Evolutionary conservation across 768 basidiomycete genomes (phyloP), one percentile per base, ranked within the genome.

Genomic region (Pleurotus tuber-regium): DNA sequence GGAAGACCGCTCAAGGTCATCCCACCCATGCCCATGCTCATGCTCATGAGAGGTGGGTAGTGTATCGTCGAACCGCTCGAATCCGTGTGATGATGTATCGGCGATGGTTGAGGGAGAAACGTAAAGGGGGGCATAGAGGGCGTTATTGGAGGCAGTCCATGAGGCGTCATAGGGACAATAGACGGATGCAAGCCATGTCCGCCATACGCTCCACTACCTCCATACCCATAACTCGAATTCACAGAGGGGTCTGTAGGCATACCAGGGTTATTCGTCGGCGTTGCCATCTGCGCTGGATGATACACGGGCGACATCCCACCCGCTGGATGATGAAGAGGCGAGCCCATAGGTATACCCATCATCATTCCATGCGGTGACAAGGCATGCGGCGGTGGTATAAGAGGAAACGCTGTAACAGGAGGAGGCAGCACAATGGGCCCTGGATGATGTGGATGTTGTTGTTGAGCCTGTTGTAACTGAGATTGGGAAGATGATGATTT

Each of bases 51-150:
- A 11, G n/a, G 46, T 1, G 46, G 29, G 46, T 36, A 48, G 23
- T 48, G 46, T 30, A 48, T 48, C 2, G n/a, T 21, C 19, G 46
- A 24, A 31, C 18, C 35, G 35, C 25, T n/a, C 11, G 42, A 4
- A 24, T 30, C 35, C 16, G 40, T 28, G 23, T 51, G 54, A 19
- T 57, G 54, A 10, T 35, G 51, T 9, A 43, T 48, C n/a, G 48
- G 62, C 8, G 59, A 59, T 33, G 56, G 54, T 26, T 80, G 81
- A 14, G 81, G 76, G 30, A 87, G 74, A 67, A 97, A 95, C 10
- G 84, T 86, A 70, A 97, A 98, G 4, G 92, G 84, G 1, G 96
- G 96, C 95, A 98, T 98, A 54, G 88, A 89, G 0, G 95, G 94
- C n/a, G 95, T 97, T 61, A 97, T 92, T 1, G 91, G 88, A 11